Evolutionary conservation across 1,284 basidiomycete species (phyloP).

Genomic region (Cutaneotrichosporon arboriforme): DNA sequence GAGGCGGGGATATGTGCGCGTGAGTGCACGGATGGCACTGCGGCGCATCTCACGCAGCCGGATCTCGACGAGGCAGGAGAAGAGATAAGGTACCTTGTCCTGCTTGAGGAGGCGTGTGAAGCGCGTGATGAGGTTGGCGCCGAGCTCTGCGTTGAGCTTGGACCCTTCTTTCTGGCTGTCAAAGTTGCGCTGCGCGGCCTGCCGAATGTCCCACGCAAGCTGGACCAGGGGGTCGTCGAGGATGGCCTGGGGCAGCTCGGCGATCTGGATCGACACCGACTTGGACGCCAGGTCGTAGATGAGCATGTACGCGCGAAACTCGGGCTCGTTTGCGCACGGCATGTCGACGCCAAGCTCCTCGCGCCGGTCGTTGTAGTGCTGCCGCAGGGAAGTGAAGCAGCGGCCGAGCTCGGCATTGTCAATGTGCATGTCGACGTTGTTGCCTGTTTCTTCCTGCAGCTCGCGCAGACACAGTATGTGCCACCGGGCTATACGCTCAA

Average conservation of each 20-base stretch:
- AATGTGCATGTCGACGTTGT: conserved; percentile 43
- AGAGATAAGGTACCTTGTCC: conserved; percentile 49
- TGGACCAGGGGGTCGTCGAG: conserved; percentile 69
- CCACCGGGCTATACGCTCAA: conserved; percentile 88
- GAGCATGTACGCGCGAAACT: conserved; percentile 92
- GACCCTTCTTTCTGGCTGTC: conserved; percentile 51
- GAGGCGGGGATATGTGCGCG: conserved; percentile 49
- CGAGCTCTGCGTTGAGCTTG: conserved; percentile 52
- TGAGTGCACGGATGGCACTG: conserved; percentile 52
- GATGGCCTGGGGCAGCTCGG: conserved; percentile 70
- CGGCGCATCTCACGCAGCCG: conserved; percentile 53
- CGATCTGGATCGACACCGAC: conserved; percentile 61
- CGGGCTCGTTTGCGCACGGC: conserved; percentile 75
- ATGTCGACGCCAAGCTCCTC: conserved; percentile 53
- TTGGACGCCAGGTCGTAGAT: conserved; percentile 84
- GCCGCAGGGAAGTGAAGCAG: conserved; percentile 74
- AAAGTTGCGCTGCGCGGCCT: conserved; percentile 73
- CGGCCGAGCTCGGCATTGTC: conserved; percentile 41
- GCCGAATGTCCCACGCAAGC: conserved; percentile 71
- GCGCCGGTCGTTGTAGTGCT: conserved; percentile 82
- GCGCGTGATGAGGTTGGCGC: conserved; percentile 57
- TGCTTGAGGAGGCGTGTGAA: conserved; percentile 52
- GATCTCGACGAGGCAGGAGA: conserved; percentile 54
- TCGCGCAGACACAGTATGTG: conserved; percentile 84
- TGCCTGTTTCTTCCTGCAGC: conserved; percentile 51